Percentiles rank a stretch among this genome's conserved stretches.
phyloP scores from a whole-genome alignment of 2,329 filamentous ascomycete species.

The Fusarium sp. region DNA sequence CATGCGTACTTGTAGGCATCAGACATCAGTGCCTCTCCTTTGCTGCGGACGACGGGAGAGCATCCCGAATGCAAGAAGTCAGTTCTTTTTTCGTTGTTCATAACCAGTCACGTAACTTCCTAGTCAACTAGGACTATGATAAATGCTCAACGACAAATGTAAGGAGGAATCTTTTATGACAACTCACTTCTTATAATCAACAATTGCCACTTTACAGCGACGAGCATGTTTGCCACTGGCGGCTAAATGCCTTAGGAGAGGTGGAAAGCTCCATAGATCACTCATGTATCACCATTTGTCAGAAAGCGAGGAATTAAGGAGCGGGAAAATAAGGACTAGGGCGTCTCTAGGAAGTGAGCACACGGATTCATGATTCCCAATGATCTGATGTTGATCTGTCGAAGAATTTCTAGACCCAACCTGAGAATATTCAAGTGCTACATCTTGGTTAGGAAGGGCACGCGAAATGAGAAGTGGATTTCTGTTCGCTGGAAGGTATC shows the following conservation, averaged over 20 bases:
- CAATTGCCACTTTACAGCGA: constrained; percentile 20
- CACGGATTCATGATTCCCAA: constrained; percentile 1
- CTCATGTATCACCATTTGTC: constrained; percentile 33
- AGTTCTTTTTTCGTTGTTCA: constrained; percentile 2
- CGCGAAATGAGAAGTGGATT: not conserved
- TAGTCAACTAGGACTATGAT: constrained; percentile 8
- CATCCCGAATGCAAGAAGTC: constrained; percentile 20
- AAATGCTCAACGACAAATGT: constrained; percentile 1
- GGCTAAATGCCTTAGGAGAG: constrained; percentile 18
- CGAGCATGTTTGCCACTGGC: constrained; percentile 24
- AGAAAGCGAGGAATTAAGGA: constrained; percentile 8
- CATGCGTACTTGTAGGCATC: constrained; percentile 1
- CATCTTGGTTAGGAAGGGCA: not conserved
- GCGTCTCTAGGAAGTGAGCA: not conserved
- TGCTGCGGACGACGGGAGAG: constrained; percentile 1
- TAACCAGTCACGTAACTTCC: not conserved
- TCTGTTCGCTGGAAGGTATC: not conserved
- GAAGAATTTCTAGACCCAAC: not conserved
- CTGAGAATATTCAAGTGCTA: not conserved
- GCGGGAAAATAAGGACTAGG: not conserved
- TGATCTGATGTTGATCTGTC: constrained; percentile 28
- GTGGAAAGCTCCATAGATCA: constrained; percentile 27
- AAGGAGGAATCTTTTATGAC: constrained; percentile 1
- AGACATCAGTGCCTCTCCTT: not conserved
- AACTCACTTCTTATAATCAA: constrained; percentile 20